Evolutionary conservation across 2,329 filamentous ascomycete species (phyloP).

Genomic region (Ceratocystis cubensis): DNA sequence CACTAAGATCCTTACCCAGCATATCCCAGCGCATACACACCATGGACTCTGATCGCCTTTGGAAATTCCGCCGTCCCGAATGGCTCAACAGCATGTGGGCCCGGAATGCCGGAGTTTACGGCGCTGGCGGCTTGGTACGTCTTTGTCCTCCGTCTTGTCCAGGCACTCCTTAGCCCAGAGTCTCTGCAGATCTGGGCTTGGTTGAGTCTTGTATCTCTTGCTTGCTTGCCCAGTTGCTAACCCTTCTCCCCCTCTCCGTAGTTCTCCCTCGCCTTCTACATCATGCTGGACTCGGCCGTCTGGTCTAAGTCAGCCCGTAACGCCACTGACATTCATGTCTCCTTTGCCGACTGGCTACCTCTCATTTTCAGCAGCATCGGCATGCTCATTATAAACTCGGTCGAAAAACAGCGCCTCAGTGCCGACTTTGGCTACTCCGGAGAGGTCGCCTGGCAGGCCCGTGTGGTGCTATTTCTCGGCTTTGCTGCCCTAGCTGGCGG

Average conservation of each 20-base stretch:
- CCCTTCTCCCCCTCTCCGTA: constrained; percentile 25
- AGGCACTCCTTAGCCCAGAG: not conserved
- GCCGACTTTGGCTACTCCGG: constrained; percentile 52
- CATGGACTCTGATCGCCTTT: constrained; percentile 54
- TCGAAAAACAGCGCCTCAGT: constrained; percentile 53
- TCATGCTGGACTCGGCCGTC: constrained; percentile 54
- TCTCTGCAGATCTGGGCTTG: not conserved
- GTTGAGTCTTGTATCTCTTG: not conserved
- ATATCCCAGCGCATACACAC: constrained; percentile 15
- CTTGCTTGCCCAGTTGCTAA: not conserved
- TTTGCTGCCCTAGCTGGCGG: constrained; percentile 54
- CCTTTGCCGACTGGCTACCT: constrained; percentile 57
- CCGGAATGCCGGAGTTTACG: constrained; percentile 51
- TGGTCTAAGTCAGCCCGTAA: constrained; percentile 52
- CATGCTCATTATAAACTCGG: constrained; percentile 60
- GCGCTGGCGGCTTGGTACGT: constrained; percentile 50
- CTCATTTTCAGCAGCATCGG: constrained; percentile 54
- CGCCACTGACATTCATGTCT: constrained; percentile 47
- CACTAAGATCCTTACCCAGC: no score
- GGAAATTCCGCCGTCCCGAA: constrained; percentile 53
- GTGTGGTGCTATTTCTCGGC: constrained; percentile 54
- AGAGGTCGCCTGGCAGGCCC: constrained; percentile 54
- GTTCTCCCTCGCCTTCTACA: constrained; percentile 58
- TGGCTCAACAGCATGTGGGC: constrained; percentile 54
- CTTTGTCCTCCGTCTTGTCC: not conserved